Conservation (phyloP, 306 rosid genomes). For the Cucumis melo region DNA sequence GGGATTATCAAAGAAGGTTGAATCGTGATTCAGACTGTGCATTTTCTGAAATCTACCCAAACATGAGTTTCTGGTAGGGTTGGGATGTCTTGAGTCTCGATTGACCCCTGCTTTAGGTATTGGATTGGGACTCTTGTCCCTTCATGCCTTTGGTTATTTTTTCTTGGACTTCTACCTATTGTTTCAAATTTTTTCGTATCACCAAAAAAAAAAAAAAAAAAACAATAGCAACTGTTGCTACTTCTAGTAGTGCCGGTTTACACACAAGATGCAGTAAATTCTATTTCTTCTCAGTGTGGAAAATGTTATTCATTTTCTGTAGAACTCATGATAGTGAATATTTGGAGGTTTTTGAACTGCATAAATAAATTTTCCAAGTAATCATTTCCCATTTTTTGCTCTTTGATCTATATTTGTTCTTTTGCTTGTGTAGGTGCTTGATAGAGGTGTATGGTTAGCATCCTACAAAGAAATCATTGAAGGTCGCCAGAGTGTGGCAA, state of each 20-base stretch:
- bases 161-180: neutral
- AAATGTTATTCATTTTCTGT: neutral
- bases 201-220: neutral
- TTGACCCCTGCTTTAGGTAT: neutral
- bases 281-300: neutral
- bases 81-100: neutral
- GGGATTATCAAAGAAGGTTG: neutral
- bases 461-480: constrained; percentile 59
- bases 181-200: neutral
- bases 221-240: neutral
- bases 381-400: neutral
- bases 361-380: neutral
- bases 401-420: neutral
- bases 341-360: neutral
- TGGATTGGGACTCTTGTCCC: neutral
- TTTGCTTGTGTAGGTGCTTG: constrained; percentile 54
- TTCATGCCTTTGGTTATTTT: neutral
- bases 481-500: constrained; percentile 40
- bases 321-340: neutral
- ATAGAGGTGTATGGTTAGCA: constrained; percentile 61
- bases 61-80: neutral
- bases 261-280: neutral
- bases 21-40: neutral
- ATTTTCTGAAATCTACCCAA: neutral
- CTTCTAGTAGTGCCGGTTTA: neutral